Percentiles rank a stretch among this genome's conserved stretches.
These are phyloP conservation scores for Podaxis mareebaensis DNA, from an alignment of 768 basidiomycete species.

Conservation along the genomic window DNA sequence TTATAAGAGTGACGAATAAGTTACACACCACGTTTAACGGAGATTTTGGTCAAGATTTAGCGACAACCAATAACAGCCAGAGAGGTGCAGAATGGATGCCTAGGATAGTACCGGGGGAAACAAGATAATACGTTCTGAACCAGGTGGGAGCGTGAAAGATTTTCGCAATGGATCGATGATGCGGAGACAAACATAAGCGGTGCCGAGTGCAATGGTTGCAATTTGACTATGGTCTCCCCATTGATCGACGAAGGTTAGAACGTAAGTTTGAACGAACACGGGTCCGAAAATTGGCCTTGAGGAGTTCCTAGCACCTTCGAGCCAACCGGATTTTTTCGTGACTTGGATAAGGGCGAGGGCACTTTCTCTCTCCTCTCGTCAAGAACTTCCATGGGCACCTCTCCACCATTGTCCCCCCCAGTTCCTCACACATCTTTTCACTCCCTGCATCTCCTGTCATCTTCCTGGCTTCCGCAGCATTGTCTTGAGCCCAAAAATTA, in stretches of 20 bases:
- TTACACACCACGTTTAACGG: slow-evolving; percentile 85
- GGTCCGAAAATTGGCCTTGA: slow-evolving; percentile 85
- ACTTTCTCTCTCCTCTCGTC: slow-evolving; percentile 59
- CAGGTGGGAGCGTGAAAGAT: neutral
- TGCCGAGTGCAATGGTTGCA: slow-evolving; percentile 93
- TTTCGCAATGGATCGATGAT: slow-evolving; percentile 2
- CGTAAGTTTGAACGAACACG: slow-evolving; percentile 92
- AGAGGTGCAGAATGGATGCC: slow-evolving; percentile 88
- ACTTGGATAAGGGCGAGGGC: slow-evolving; percentile 20
- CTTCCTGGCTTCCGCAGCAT: slow-evolving; percentile 68
- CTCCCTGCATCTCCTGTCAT: slow-evolving; percentile 69
- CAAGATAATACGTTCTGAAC: slow-evolving; percentile 86
- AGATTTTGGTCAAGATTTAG: slow-evolving; percentile 93
- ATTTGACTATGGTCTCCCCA: slow-evolving; percentile 99
- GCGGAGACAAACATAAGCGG: slow-evolving; percentile 73
- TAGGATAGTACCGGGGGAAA: slow-evolving; percentile 85
- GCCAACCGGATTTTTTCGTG: slow-evolving; percentile 23
- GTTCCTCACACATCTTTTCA: slow-evolving; percentile 88
- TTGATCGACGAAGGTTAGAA: slow-evolving; percentile 96
- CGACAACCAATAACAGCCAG: slow-evolving; percentile 93
- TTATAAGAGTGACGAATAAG: slow-evolving; percentile 13
- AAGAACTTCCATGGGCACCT: slow-evolving; percentile 70
- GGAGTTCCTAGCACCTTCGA: slow-evolving; percentile 78
- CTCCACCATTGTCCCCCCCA: slow-evolving; percentile 71
- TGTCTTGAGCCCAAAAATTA: slow-evolving; percentile 92